Evolutionary conservation across 768 basidiomycete species (phyloP), one percentile per base, ranked within the genome.

Genomic region (Leccinum subtestaceum): DNA sequence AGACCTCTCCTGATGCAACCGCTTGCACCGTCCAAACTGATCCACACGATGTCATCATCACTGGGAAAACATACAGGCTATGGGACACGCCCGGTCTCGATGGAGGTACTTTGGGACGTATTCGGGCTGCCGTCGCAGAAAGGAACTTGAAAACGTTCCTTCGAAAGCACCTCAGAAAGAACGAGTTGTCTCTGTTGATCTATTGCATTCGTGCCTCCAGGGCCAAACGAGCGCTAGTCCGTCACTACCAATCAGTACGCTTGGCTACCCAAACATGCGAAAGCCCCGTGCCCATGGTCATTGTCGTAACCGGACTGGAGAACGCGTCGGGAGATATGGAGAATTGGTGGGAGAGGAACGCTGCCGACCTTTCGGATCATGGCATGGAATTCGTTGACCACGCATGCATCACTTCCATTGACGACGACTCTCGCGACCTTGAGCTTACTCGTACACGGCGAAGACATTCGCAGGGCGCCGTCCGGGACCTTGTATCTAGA

Each of bases 241-340:
- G 71, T 38, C 80, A 80, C 64, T 80, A 76, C 65, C 64, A 61
- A 25, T 64, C 72, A 2, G 71, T 79, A 40, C 60, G 66, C 45
- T 63, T 71, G 5, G 66, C 71, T 11, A 71, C 74, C 19, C 75
- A 71, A 45, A 62, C 63, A 12, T 57, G 70, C 36, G 62, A 65
- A 11, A 60, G 52, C 6, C 21, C 65, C 7, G 70, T 76, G 7
- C 77, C 80, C 1, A 72, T 76, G 50, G 69, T 72, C 12, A 60
- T 79, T 17, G 73, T 75, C n/a, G 69, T 78, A 5, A 79, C 77
- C 2, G 75, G 74, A 29, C 69, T 80, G 31, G 79, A 78, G 56
- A 65, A 74, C 21, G 57, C 72, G 29, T 59, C 61, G 23, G 66
- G 49, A 48, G 64, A 65, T 11, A 76, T 76, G 75, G 74, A 76